phyloP scores from a whole-genome alignment of 2,329 filamentous ascomycete species.

The Elsinoe perseae region DNA sequence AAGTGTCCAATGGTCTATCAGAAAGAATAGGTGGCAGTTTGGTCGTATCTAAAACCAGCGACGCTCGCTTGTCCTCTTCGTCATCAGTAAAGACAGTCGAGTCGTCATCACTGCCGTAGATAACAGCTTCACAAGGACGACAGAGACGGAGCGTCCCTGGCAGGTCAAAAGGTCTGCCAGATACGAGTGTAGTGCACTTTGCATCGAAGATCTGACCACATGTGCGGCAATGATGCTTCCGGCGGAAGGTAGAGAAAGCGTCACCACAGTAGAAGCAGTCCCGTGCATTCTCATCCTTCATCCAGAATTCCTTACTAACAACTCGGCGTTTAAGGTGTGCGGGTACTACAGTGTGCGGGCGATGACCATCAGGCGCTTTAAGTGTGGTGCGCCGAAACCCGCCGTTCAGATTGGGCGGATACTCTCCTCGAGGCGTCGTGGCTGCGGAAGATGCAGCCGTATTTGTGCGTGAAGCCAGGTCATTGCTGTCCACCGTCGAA shows the following conservation, averaged over 20 bases:
- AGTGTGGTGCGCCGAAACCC: conserved; percentile 11
- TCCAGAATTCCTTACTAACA: conserved; percentile 94
- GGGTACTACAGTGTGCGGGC: conserved; percentile 28
- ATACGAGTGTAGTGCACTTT: conserved; percentile 87
- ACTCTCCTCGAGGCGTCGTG: conserved; percentile 13
- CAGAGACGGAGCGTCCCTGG: conserved; percentile 79
- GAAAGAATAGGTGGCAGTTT: conserved; percentile 38
- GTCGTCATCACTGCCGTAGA: conserved; percentile 83
- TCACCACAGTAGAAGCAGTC: conserved; percentile 91
- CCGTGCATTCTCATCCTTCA: conserved; percentile 97
- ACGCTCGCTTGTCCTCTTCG: conserved; percentile 33
- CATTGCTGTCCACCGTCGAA: conserved; percentile 37
- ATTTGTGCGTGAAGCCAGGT: conserved; percentile 24
- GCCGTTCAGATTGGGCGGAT: conserved; percentile 17
- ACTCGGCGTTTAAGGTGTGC: conserved; percentile 74
- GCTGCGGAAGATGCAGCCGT: conserved; percentile 14
- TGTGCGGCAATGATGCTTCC: conserved; percentile 91
- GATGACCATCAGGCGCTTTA: conserved; percentile 8
- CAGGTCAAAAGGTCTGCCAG: conserved; percentile 80
- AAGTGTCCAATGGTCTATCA: conserved; percentile 19
- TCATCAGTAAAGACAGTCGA: conserved; percentile 84
- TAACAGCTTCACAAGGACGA: conserved; percentile 84
- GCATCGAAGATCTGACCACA: conserved; percentile 99
- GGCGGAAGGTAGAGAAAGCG: conserved; percentile 83
- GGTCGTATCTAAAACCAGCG: conserved; percentile 3